Evolutionary conservation across 75 land plant species (phyloP).

Genomic region (Picea sitchensis): DNA sequence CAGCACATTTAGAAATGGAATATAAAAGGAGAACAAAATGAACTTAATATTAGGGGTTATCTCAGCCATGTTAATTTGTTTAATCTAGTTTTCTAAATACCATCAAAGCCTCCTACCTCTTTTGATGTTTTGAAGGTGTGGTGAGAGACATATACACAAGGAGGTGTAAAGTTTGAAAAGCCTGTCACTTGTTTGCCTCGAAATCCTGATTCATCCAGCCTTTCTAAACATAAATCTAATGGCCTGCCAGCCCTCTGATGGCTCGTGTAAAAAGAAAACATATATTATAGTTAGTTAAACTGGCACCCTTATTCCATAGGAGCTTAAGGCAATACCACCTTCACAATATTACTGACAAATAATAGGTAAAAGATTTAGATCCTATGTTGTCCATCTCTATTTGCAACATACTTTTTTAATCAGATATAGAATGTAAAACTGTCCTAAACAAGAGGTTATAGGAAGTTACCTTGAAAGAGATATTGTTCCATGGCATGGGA

Average conservation of each 20-base stretch:
- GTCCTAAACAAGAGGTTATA: neutral
- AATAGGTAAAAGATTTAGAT: neutral
- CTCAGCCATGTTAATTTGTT: neutral
- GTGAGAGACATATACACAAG: constrained; percentile 28
- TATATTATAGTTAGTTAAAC: neutral
- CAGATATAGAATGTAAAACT: neutral
- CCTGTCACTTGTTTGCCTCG: constrained; percentile 30
- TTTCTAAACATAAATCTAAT: constrained; percentile 33
- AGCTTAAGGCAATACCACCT: neutral
- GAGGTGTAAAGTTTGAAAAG: constrained; percentile 41
- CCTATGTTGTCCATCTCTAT: constrained; percentile 8
- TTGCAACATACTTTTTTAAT: neutral
- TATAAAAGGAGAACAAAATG: neutral
- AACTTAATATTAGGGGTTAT: neutral
- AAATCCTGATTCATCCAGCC: constrained; percentile 46
- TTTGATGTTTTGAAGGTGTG: neutral
- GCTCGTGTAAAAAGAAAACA: constrained; percentile 19
- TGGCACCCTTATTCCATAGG: neutral
- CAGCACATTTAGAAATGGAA: neutral
- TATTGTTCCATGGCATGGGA: neutral
- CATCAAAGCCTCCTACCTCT: neutral
- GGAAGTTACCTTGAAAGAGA: constrained; percentile 8
- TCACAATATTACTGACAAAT: neutral
- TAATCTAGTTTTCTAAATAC: neutral
- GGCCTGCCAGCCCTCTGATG: constrained; percentile 68